Evolutionary conservation across 305 asterid species (phyloP), one percentile per base, ranked within the genome.

Genomic region (Plantago coronopus): DNA sequence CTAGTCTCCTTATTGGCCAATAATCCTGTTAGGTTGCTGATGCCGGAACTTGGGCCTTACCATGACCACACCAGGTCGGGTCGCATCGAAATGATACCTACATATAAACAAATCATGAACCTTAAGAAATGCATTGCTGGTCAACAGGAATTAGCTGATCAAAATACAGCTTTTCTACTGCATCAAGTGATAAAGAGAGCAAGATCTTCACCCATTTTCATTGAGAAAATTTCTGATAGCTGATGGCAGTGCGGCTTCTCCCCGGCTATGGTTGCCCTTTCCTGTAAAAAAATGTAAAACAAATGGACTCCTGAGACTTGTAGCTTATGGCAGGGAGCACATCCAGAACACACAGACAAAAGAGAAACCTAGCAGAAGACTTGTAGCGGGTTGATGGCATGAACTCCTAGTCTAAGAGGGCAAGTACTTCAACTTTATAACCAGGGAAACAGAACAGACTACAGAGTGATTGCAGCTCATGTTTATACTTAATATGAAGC

Each of bases 241-340:
- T 38, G 85, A 59, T 23, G 95, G 97, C 62, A 89, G 87, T 22
- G 94, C 79, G 70, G 94, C 88, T 66, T 77, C 79, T 64, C 87
- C 96, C 62, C 80, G 79, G 73, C 97, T 86, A 65, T 89, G 94
- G 63, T 79, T 89, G 50, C 97, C 97, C 67, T 78, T 86, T 60
- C 97, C 95, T 89, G 91, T 62, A 19, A 51, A 16, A n/a, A 55
- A 44, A 65, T 53, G 29, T 19, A 44, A 5, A 45, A 64, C 38
- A 57, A 18, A 47, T 43, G 25, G 62, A 44, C 61, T 2, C 9
- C 16, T 49, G 38, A 34, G 15, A 51, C 22, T 17, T 51, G 14
- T 22, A 4, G 19, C 25, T 49, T 5, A 11, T 7, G 8, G 40
- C 40, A 7, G 40, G 9, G 40, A 7, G 2, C 40, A 34, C 12